Evolutionary conservation across 805 yeast species (phyloP), one percentile per base, ranked within the genome.

Genomic region (Candida qinlingensis): DNA sequence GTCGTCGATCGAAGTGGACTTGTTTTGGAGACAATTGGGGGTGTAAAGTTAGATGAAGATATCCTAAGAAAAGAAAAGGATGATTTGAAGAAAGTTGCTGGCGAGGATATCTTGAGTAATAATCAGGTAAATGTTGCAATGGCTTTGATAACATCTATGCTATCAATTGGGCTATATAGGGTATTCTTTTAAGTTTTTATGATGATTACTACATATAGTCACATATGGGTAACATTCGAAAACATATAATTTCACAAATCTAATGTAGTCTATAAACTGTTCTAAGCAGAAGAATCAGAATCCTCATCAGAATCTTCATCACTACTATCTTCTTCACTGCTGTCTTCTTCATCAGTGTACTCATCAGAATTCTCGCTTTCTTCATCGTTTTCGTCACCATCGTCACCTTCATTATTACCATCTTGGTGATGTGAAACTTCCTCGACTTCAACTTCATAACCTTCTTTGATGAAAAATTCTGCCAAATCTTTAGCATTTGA

Each of bases 391-490:
- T 47, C 56, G 4, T 55, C 65, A 3, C 55, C 61, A 0, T 51
- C 59, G 5, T 52, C 58, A 7, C 54, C 63, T 1, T 53, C 62
- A 1, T 44, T 52, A 2, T 45, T 57, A 4, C 41, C 56, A 12
- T 42, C 54, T 28, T 44, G 55, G 29, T 42, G 55, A 5, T 45
- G 49, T 34, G 59, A n/a, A 8, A 84, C 66, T 44, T 79, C 80
- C 52, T 84, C 89, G 30, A 81, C 68, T 5, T 64, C 61, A 29
- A 85, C 85, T 0, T 69, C 65, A 61, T 85, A 92, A 0, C 95
- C 95, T 43, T 70, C 65, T 1, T 57, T 57, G 8, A 56, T 59
- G 47, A 91, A 77, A 47, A 72, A 79, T 13, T 62, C 65, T 39
- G 67, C 64, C 46, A 87, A 66, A 5, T 65, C 66, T 0, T 71